Evolutionary conservation across 768 basidiomycete species (phyloP), one percentile per base, ranked within the genome.

Genomic region (Mycena albidolilacea): DNA sequence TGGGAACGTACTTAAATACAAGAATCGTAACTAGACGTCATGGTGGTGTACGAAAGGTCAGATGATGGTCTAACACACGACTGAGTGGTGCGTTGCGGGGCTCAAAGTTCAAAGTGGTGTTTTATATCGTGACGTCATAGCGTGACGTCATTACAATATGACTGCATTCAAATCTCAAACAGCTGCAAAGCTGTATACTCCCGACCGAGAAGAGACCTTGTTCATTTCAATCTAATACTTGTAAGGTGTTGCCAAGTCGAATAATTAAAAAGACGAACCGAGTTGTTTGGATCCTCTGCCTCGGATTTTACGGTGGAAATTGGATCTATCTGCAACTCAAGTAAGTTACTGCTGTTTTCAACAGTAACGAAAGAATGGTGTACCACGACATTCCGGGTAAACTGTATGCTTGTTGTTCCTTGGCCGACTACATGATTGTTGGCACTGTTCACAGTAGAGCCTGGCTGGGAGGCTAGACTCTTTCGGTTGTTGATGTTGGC

Each of bases 401-500:
- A 59, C 0, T 65, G 63, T 21, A 72, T 58, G 21, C 15, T 39
- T 23, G 9, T 23, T n/a, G 9, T 23, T n/a, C 39, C 71, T 57
- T 67, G 65, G 21, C 52, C 21, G 6, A 23, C 35, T 23, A 7
- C 37, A 7, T 46, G 30, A 12, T 5, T 67, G 35, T 21, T 52
- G 52, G 58, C 54, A 46, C 59, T 67, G 7, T 41, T 62, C 23
- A 55, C 60, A 3, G 21, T n/a, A 15, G 71, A 61, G 60, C 41
- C 14, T 11, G 52, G 14, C 38, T 62, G 65, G 11, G 71, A 61
- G 23, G 66, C 30, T 30, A 30, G 30, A 10, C 48, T 61, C 23
- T 62, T 67, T n/a, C 71, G 64, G 58, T 71, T 66, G 37, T 70
- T 75, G 30, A 75, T 52, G 75, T 75, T 74, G 0, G 73, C 73